Percentiles rank a stretch among this genome's conserved stretches.
phyloP scores from a whole-genome alignment of 1,284 basidiomycete genomes.

The Apiotrichum mycotoxinovorans region DNA sequence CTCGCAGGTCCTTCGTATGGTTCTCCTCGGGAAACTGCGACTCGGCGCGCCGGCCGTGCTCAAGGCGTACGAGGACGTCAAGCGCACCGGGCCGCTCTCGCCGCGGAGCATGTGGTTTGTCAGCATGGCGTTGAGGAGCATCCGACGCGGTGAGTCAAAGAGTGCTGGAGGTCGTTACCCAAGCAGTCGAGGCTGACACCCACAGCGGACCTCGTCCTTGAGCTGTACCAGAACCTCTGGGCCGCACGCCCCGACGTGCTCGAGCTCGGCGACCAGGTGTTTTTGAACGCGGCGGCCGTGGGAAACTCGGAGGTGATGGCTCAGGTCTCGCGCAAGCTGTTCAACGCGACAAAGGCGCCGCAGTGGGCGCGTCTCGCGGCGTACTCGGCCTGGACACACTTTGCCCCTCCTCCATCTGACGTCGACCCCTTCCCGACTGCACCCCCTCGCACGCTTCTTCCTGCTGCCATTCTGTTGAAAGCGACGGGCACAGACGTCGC shows the following conservation, averaged over 20 bases:
- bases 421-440: conserved; percentile 20
- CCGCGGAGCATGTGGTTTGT: conserved; percentile 29
- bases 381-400: conserved; percentile 20
- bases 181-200: neutral
- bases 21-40: conserved; percentile 25
- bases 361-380: conserved; percentile 41
- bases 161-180: too few relatives aligned
- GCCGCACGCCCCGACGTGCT: conserved; percentile 22
- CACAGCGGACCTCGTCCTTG: conserved; percentile 37
- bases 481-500: conserved; percentile 19
- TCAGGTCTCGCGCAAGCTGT: conserved; percentile 34
- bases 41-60: conserved; percentile 18
- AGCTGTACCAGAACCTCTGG: conserved; percentile 31
- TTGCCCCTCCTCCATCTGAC: conserved; percentile 4
- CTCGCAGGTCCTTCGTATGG: conserved; percentile 31
- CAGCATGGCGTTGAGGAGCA: conserved; percentile 25
- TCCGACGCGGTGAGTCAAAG: conserved; percentile 33
- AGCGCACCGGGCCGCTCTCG: conserved; percentile 26
- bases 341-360: conserved; percentile 32
- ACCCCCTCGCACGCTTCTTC: conserved; percentile 20
- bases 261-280: conserved; percentile 39
- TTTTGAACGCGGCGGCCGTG: conserved; percentile 30
- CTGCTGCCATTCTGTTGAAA: conserved; percentile 27
- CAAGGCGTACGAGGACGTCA: conserved; percentile 24
- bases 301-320: conserved; percentile 30